Conservation (phyloP, 176 grass and related monocot genomes). For the Aegilops speltoides region DNA sequence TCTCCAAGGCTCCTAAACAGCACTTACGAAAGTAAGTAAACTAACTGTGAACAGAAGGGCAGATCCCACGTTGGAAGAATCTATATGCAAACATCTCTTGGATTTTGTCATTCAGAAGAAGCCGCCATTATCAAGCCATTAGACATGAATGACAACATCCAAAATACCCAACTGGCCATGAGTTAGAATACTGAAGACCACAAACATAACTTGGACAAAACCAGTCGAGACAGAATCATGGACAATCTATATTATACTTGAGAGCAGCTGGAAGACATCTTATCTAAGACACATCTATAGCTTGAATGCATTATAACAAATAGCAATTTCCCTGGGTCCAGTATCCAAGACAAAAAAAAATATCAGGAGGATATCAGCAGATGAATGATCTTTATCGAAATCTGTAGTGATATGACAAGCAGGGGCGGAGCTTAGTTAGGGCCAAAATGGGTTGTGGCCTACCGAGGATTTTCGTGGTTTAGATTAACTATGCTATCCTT, state of each 20-base stretch:
- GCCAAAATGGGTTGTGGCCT: too few relatives aligned
- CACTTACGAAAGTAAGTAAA: background rate
- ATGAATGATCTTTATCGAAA: slow-evolving; percentile 38
- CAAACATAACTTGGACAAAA: slow-evolving; percentile 8
- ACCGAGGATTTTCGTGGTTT: too few relatives aligned
- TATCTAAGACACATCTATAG: slow-evolving; percentile 35
- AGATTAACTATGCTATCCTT: too few relatives aligned
- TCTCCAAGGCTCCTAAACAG: background rate
- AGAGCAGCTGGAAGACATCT: slow-evolving; percentile 25
- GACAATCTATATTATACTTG: slow-evolving; percentile 14
- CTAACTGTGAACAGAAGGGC: background rate
- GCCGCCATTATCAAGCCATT: background rate
- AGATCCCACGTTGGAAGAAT: background rate
- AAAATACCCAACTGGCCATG: background rate
- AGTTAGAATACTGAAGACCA: background rate
- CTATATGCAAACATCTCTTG: background rate
- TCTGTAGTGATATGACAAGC: slow-evolving; percentile 10
- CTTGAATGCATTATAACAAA: slow-evolving; percentile 37
- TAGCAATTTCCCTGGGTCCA: slow-evolving; percentile 30
- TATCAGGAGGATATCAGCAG: slow-evolving; percentile 39
- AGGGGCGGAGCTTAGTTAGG: too few relatives aligned
- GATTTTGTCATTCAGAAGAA: background rate
- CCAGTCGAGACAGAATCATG: background rate
- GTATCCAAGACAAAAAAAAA: slow-evolving; percentile 38
- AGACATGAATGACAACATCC: background rate